Evolutionary conservation across 805 yeast species (phyloP), one percentile per base, ranked within the genome.

Genomic region (Starmerella apicola): DNA sequence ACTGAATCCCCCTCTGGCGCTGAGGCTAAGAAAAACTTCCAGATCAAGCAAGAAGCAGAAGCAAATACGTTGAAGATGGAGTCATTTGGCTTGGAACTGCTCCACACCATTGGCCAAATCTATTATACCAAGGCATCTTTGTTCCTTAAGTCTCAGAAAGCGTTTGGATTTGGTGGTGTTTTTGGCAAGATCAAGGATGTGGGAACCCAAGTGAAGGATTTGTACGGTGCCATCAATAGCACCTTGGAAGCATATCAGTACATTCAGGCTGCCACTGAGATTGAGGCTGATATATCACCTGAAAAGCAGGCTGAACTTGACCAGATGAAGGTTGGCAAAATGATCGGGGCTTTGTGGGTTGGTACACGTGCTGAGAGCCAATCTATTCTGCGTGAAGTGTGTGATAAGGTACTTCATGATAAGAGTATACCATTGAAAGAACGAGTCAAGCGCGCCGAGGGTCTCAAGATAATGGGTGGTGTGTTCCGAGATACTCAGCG

Each of bases 301-400:
- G 79, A 71, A 39, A 71, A 72, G 51, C 71, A 74, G 46, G 84
- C 77, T 1, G 91, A 84, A 55, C 72, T 81, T 62, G 95, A 88
- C 54, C 71, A 84, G 37, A 64, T 73, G 41, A 71, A 88, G 46
- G 76, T 84, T 39, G 97, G 98, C 19, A 91, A 88, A 58, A 72
- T 91, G 18, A 68, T 91, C 37, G 88, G 91, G 6, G 85, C 95
- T 1, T 93, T 94, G 16, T 91, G 99, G 99, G 81, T 82, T 18
- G 82, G 94, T 29, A 83, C 95, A 17, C 77, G 81, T 51, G 78
- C 76, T 60, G 99, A 91, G 63, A 76, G 86, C 39, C 78, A 78
- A 44, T 68, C 79, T 22, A 77, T 81, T n/a, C 56, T 81, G 38
- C 73, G 91, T 36, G 86, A 79, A 24, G 85, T 85, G 8, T 82